These are phyloP conservation scores for Lepidium sativum DNA, from an alignment of 345 rosid species.

Conservation along the genomic window DNA sequence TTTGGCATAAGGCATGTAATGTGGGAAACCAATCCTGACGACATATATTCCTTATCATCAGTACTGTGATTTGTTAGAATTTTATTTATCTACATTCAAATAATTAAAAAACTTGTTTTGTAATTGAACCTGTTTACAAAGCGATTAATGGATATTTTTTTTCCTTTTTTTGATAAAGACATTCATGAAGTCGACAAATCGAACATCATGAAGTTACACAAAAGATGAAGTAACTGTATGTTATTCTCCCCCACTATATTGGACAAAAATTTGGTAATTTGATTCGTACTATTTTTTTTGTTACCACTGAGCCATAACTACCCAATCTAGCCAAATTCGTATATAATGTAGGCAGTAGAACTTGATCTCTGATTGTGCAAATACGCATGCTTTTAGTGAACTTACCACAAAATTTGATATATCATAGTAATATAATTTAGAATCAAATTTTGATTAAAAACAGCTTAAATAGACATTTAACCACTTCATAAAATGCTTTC, in stretches of 20 bases:
- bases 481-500: too few species aligned
- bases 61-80: neutral
- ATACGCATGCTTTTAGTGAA: too few species aligned
- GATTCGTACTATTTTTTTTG: too few species aligned
- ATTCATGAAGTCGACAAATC: neutral
- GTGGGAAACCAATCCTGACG: neutral
- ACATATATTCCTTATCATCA: slow-evolving; percentile 14
- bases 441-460: too few species aligned
- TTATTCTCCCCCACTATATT: slow-evolving; percentile 6
- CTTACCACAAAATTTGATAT: too few species aligned
- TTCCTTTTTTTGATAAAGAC: neutral
- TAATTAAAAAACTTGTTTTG: neutral
- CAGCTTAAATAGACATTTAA: too few species aligned
- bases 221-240: neutral
- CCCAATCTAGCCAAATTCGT: too few species aligned
- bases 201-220: neutral
- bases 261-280: slow-evolving; percentile 11
- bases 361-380: too few species aligned
- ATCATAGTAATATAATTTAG: too few species aligned
- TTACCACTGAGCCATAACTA: too few species aligned
- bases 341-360: too few species aligned
- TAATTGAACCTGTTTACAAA: neutral
- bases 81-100: neutral
- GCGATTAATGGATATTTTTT: neutral
- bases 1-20: neutral